Base-by-base conservation (phyloP, 805 yeast species). In the Metschnikowia matae region DNA sequence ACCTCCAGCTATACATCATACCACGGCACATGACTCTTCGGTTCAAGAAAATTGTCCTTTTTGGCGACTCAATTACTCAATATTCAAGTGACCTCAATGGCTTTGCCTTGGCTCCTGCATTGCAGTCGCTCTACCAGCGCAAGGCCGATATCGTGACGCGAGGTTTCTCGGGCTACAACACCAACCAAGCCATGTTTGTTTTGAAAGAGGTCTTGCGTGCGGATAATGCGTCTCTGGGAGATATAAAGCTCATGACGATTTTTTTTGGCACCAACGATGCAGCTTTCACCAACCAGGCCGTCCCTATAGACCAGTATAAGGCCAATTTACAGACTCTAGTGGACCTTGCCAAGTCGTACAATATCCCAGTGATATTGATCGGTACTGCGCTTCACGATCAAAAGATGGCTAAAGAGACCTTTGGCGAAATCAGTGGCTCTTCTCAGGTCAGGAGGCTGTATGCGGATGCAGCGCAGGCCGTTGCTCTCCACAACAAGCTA, bases 211-310 rank as follows among this genome's bases (percentile, higher is more conserved):
- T 87, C 4, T 65, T 89, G 33, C 70, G 75, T 20, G 59, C 65
- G 3, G 87, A 68, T 44, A 55, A 56, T 46, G 58, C 54, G 2
- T 46, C 48, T 1, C 49, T 51, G 29, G 59, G 59, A 14, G 55
- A 60, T 23, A 51, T 70, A 33, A 66, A 83, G 53, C 66, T 78
- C 43, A 71, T 82, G 51, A 80, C 83, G 10, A 68, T 89, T 2
- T 89, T 86, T 62, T 82, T 88, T 58, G 97, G 97, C 3, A 79
- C 96, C 13, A 90, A 90, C 61, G 97, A 90, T 64, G 68, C 72
- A 1, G 54, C 62, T 3, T 57, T 53, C 39, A 55, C 56, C 7
- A 51, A 62, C 44, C 76, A 71, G 53, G 67, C 68, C 20, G 88
- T 88, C 10, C 78, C 80, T 1, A 17, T 84, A 3, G 76, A 65